Evolutionary conservation across 2,329 filamentous ascomycete genomes (phyloP), one percentile per base, ranked within the genome.

Genomic region (Clonostachys byssicola): DNA sequence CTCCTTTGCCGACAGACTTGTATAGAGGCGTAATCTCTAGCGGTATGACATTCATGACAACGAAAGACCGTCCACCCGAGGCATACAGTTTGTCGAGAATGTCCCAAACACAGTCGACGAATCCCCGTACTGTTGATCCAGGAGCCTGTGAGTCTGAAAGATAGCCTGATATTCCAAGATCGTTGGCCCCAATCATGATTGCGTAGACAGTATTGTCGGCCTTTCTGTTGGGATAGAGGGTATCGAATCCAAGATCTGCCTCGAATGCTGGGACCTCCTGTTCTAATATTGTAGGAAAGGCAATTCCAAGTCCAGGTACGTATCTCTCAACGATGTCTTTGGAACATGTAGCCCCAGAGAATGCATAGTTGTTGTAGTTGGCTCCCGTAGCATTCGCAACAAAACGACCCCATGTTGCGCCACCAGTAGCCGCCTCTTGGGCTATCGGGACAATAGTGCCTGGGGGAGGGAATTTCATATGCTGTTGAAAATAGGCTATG

Each of bases 121-220:
- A 90, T 57, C 84, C 76, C 2, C 73, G 68, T 6, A 91, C 73
- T 3, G 78, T 84, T 18, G 80, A 82, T 12, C 75, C 78, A 0
- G 68, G 55, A 5, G 75, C 63, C 59, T 89, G 83, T 20, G 72
- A 73, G 58, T 89, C 85, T 5, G 76, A 81, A 34, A 92, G 62
- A 58, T 91, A 86, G 9, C 77, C 85, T 45, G 73, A 65, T 48
- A 71, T 73, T 18, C 88, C 87, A 10, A 92, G 70, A 57, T 94
- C 88, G 59, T 92, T 92, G 20, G 87, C 91, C 4, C 88, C 88
- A 56, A 92, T 90, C 86, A 86, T 92, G 44, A 92, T 77, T 2
- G 81, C 75, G 57, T 90, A 92, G 3, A 89, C 81, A 1, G 86
- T 89, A 52, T 83, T 81, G 33, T 78, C 65, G 2, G 74, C 55